These are phyloP conservation scores for Cordyceps pruinosa DNA, from an alignment of 2,329 filamentous ascomycete genomes.

Conservation along the genomic window DNA sequence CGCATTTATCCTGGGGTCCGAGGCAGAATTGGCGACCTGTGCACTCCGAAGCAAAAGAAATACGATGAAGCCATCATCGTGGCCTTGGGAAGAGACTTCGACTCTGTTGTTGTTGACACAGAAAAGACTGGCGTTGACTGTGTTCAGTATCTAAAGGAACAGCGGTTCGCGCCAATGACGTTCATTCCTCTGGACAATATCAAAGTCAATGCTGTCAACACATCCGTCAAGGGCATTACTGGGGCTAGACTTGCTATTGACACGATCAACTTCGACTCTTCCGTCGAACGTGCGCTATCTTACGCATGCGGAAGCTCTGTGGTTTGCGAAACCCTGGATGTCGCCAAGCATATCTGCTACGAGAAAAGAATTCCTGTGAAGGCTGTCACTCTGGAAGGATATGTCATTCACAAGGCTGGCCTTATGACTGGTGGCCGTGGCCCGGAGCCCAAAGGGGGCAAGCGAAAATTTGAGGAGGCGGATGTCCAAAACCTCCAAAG, in stretches of 20 bases:
- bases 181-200: conserved; percentile 97
- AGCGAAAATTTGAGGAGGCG: conserved; percentile 80
- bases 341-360: conserved; percentile 87
- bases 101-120: conserved; percentile 89
- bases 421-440: conserved; percentile 93
- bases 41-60: conserved; percentile 95
- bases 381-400: conserved; percentile 90
- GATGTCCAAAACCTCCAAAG: conserved; percentile 81
- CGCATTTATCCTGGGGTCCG: conserved; percentile 88
- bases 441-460: conserved; percentile 63
- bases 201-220: conserved; percentile 85
- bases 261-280: conserved; percentile 86
- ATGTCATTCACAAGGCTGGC: conserved; percentile 91
- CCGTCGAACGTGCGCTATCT: conserved; percentile 83
- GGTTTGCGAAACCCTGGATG: conserved; percentile 79
- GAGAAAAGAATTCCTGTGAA: conserved; percentile 80
- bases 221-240: conserved; percentile 81
- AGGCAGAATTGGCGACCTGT: conserved; percentile 83
- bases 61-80: conserved; percentile 90
- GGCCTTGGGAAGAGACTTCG: conserved; percentile 86
- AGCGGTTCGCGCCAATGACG: conserved; percentile 78
- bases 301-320: conserved; percentile 94
- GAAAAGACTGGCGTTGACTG: conserved; percentile 92
- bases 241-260: conserved; percentile 88
- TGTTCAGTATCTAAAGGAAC: conserved; percentile 88